Base-by-base conservation (phyloP, 495 filamentous ascomycete species). In the Jackrogersella multiformis region DNA sequence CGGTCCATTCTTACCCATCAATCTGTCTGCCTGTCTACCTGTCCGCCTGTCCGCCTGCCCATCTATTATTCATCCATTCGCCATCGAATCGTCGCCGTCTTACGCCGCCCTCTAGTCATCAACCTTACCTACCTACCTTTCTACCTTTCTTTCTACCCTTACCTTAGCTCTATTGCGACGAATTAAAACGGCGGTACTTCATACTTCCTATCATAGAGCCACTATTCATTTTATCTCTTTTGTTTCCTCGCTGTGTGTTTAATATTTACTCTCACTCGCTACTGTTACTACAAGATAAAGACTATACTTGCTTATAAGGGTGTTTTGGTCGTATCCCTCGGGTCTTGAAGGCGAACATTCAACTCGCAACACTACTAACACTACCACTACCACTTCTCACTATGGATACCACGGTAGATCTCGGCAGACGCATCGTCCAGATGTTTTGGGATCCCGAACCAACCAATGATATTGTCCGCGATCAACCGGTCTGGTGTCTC, bases 401-500 rank as follows among this genome's bases (percentile, higher is more conserved):
- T 32, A 80, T 82, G 80, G 80, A 81, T 51, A 74, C 74, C 21
- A 79, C 81, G 10, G 76, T 78, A 34, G 78, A 77, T 18, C 59
- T 79, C 20, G 76, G 78, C 80, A 93, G 92, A 76, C 88, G 91
- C 59, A 86, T 99, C 59, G 87, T 97, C 28, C 91, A 94, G 72
- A 93, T 91, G 79, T 92, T 98, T 67, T 99, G 94, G 92, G 96
- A 98, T 66, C 93, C 94, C 0, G 89, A 94, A 68, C 94, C 95
- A 23, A 86, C 85, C 68, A 97, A 97, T 75, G 92, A 96, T 70
- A 82, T 90, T 54, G 75, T 77, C 24, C 85, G 86, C 46, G 82
- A 87, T 52, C 81, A 84, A 28, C 84, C 89, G 2, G 92, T 97
- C 68, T 99, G 95, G 96, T 94, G 91, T 67, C 81, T 99, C 45